Base-by-base conservation (phyloP, 169 alveolate genomes). In the Plasmodium gallinaceum region DNA sequence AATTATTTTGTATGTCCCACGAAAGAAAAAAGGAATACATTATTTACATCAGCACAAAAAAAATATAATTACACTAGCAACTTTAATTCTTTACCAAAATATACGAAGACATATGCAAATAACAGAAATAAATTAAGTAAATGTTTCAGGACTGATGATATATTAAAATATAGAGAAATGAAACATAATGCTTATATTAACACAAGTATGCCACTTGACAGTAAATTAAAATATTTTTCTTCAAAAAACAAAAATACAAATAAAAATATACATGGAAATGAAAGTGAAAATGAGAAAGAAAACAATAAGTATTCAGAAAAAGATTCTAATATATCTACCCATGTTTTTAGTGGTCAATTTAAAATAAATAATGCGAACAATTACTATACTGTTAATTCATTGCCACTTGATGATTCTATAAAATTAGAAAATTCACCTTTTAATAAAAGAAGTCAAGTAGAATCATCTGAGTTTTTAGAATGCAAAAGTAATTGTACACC, bases 21-120 rank as follows among this genome's bases (percentile, higher is more conserved):
- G 1, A 32, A 32, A 32, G 39, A 32, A 32, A 32, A 32, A 2
- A 32, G 39, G 39, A 32, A 32, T 32, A 2, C 4, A 2, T 32
- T 4, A 32, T 32, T 32, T 32, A 2, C 39, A 52, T 10, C 26
- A 54, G 51, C 48, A 61, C 42, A 68, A 46, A 45, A 62, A 39
- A 68, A 43, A 54, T 42, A 54, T 22, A 37, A 54, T 80, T 16
- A 37, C 26, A 54, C 74, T 8, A 24, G 60, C 0, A 75, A 46
- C n/a, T 52, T 48, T 54, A 18, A 18, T 58, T 39, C 26, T 22
- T 65, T 86, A 14, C 88, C 92, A 32, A 86, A 24, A 64, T 86
- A 86, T 64, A 65, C 26, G 22, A 86, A 62, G 52, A 70, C 92
- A 5, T 86, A 74, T 70, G 74, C 92, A 60, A 86, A 86, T 43